These are phyloP conservation scores for Gracilaria gracilis DNA, from an alignment of 23 red algal genomes.

Conservation along the genomic window DNA sequence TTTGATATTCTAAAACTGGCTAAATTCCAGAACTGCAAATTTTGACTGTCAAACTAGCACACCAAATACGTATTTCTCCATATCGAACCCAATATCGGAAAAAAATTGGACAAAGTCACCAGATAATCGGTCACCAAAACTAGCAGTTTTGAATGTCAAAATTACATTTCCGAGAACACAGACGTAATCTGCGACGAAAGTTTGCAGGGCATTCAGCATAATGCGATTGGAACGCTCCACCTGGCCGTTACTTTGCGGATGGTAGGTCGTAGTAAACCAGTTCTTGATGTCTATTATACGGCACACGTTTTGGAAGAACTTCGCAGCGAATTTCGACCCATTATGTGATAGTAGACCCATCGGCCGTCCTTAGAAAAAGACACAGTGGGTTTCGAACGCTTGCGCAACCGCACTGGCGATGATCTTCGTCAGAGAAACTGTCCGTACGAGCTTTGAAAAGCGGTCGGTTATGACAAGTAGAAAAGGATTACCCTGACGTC, in stretches of 20 bases:
- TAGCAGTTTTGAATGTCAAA: no score
- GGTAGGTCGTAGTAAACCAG: constrained; percentile 34
- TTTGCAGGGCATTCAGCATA: neutral
- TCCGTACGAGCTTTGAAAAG: constrained; percentile 7
- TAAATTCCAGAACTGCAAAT: no score
- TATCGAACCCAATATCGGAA: no score
- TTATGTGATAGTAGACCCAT: constrained; percentile 41
- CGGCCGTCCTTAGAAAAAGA: constrained; percentile 17
- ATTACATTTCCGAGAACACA: no score
- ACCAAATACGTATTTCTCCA: no score
- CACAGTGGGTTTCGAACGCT: neutral
- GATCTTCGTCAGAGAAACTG: neutral
- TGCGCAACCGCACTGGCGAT: neutral
- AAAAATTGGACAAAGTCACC: no score
- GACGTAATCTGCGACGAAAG: constrained; percentile 27
- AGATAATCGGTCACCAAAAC: no score
- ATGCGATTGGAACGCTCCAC: constrained; percentile 40
- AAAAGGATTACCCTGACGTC: neutral
- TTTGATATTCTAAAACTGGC: no score
- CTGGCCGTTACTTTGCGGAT: constrained; percentile 50
- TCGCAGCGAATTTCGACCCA: constrained; percentile 10
- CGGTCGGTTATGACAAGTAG: neutral
- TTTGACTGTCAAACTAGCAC: no score
- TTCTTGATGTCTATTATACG: constrained; percentile 16
- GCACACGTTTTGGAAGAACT: constrained; percentile 40